phyloP scores from a whole-genome alignment of 176 grass and related monocot species.

The Guadua angustifolia region DNA sequence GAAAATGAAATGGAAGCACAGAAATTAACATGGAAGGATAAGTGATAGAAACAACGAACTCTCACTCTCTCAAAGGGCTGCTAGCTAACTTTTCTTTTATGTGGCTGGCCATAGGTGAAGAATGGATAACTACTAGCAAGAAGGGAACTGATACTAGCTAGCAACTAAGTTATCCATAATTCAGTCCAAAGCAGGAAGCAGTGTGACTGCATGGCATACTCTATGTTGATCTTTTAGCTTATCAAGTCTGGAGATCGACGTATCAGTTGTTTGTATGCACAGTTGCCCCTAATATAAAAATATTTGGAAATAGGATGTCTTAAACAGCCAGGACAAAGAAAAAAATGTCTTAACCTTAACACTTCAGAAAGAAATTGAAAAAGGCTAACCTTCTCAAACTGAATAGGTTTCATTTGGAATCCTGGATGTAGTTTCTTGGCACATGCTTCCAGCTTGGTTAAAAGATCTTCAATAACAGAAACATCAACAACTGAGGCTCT shows the following conservation, averaged over 20 bases:
- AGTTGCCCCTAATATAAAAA: conserved; percentile 26
- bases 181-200: conserved; percentile 29
- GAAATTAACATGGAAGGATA: not conserved
- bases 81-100: not conserved
- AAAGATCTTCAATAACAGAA: conserved; percentile 62
- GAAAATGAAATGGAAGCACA: conserved; percentile 8
- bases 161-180: not conserved
- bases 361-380: not conserved
- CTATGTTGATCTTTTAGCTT: conserved; percentile 27
- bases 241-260: conserved; percentile 1
- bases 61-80: conserved; percentile 21
- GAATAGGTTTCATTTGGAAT: conserved; percentile 78
- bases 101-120: not conserved
- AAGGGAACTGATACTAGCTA: not conserved
- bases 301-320: conserved; percentile 24
- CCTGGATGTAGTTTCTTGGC: conserved; percentile 55
- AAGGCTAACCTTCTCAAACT: conserved; percentile 69
- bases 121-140: conserved; percentile 34
- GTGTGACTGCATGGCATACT: not conserved
- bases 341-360: conserved; percentile 13
- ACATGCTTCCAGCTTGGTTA: conserved; percentile 68
- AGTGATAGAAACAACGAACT: not conserved
- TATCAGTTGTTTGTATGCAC: not conserved
- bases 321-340: not conserved
- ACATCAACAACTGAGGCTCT: conserved; percentile 65